Evolutionary conservation across 495 filamentous ascomycete genomes (phyloP), one percentile per base, ranked within the genome.

Genomic region (Aspergillus egyptiacus): DNA sequence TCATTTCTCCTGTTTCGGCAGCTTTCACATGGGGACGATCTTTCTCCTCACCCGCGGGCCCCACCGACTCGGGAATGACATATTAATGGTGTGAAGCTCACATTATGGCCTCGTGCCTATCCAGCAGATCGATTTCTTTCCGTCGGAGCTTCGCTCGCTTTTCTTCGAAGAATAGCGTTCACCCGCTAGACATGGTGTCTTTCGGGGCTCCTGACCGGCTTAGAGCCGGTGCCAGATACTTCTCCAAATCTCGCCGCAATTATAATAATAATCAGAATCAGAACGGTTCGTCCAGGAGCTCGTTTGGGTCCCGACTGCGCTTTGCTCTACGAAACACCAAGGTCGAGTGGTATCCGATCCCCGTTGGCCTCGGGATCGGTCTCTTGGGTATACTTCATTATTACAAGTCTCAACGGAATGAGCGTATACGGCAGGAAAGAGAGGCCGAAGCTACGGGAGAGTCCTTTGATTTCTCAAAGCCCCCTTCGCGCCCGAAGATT

Each of bases 271-370:
- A 73, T 41, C 58, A 65, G 30, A 58, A 73, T 41, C 58, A 65
- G 49, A 63, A 58, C 53, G 70, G 71, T 1, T 31, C 35, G 9
- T 38, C 47, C 19, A 77, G 74, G 47, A 75, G 80, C 28, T 78
- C 83, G 5, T 91, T 88, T 65, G 63, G 77, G 18, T 78, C 77
- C 45, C 69, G 80, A 33, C 70, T 82, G 51, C 79, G 78, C 39
- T 73, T 78, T 32, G 85, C 83, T 7, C 72, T 87, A 51, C 68
- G 75, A 46, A 73, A 84, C 51, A 94, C 87, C 23, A 93, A 84
- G 57, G 78, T 95, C 41, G 79, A 87, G 76, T 98, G 93, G 93
- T 85, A 91, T 68, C 87, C 87, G n/a, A 97, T 98, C 60, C 94
- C 93, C 17, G 79, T 95, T 28, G 88, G 84, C 7, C 74, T 97